Percentiles rank a stretch among this genome's conserved stretches.
Evolutionary conservation across 106 monocot genomes (phyloP).

Genomic region (Acorus gramineus): DNA sequence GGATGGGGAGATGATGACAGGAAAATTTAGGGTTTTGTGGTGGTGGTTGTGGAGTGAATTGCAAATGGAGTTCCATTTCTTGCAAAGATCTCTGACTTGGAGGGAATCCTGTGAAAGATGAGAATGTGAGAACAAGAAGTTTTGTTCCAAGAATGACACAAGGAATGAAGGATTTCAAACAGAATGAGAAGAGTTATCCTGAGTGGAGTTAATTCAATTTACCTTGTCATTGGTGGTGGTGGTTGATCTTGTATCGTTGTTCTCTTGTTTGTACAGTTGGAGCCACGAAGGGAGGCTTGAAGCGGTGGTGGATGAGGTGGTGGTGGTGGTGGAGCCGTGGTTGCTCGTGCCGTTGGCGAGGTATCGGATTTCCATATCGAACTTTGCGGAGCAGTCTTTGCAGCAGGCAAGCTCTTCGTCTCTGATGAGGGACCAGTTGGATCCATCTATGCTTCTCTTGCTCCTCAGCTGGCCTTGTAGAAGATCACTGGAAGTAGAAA

Average conservation of each 20-base stretch:
- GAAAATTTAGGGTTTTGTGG: slow-evolving; percentile 31
- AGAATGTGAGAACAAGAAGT: too few species aligned
- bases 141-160: too few species aligned
- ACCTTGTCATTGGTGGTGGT: slow-evolving; percentile 24
- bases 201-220: not conserved
- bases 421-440: slow-evolving; percentile 2
- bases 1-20: slow-evolving; percentile 28
- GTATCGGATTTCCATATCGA: slow-evolving; percentile 19
- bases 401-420: slow-evolving; percentile 1
- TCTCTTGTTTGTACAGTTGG: slow-evolving; percentile 28
- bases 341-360: not conserved
- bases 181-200: not conserved
- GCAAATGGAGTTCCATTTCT: slow-evolving; percentile 35
- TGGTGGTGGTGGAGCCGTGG: slow-evolving; percentile 3
- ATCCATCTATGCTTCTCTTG: slow-evolving; percentile 1
- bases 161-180: too few species aligned
- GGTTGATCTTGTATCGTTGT: not conserved
- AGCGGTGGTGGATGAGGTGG: too few species aligned
- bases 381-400: slow-evolving; percentile 9
- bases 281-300: slow-evolving; percentile 72
- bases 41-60: slow-evolving; percentile 24
- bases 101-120: slow-evolving; percentile 5
- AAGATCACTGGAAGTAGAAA: too few species aligned
- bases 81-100: slow-evolving; percentile 21
- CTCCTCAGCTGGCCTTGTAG: too few species aligned